Evolutionary conservation across 768 basidiomycete species (phyloP), one percentile per base, ranked within the genome.

Genomic region (Amanita fuliginea): DNA sequence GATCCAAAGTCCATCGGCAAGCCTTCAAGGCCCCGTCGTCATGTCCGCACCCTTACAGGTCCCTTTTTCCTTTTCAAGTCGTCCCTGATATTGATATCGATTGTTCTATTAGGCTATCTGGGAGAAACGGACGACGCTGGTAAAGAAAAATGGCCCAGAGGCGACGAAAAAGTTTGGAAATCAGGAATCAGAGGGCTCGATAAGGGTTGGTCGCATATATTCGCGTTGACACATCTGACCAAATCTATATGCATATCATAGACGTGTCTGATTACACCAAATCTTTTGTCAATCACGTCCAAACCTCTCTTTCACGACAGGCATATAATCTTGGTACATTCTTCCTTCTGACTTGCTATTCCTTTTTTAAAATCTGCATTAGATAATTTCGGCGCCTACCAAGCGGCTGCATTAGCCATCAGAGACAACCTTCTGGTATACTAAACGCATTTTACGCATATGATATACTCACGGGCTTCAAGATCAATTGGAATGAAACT

Each of bases 241-340:
- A 44, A 34, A n/a, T n/a, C n/a, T n/a, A n/a, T n/a, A n/a, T n/a
- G 46, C 16, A 37, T n/a, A 30, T n/a, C n/a, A n/a, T 57, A 87
- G 87, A 76, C 49, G 73, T 80, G 34, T 62, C 67, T 16, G 67
- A 71, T 10, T 78, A 91, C 62, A 82, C 84, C 7, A 81, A 75
- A 60, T 84, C 83, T 22, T 72, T 92, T 57, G 84, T 91, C 39
- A 78, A 78, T 59, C 88, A 91, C 59, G 86, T 89, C 19, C 87
- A 91, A 60, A 88, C 93, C 0, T 87, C 90, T 13, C 74, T 99
- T 42, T 91, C 91, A 4, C 82, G 93, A 42, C 90, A 93, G 62
- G 78, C 92, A 1, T 89, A 87, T 72, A 98, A 91, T 62, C 72
- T 95, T 46, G 83, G 84, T 71, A 62, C 22, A 32, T 30, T 21